Conservation (phyloP, 2,329 filamentous ascomycete species). For the Raffaelea arxii region DNA sequence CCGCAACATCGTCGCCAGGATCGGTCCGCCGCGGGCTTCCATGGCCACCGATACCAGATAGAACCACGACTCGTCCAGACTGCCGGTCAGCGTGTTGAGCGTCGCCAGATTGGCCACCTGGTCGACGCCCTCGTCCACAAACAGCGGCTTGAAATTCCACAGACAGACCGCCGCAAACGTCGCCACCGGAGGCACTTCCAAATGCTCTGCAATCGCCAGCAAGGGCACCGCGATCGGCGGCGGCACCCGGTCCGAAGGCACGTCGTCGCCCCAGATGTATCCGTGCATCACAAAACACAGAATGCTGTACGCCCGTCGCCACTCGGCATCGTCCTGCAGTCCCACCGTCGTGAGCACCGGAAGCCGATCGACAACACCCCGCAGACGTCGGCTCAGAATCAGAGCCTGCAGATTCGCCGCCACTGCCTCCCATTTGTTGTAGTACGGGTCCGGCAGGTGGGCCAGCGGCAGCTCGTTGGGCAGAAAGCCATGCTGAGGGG, state of each 20-base stretch:
- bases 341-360: constrained; percentile 75
- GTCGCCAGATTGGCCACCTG: constrained; percentile 81
- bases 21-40: constrained; percentile 79
- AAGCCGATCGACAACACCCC: constrained; percentile 67
- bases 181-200: constrained; percentile 85
- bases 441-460: constrained; percentile 78
- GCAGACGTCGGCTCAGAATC: constrained; percentile 74
- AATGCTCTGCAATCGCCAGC: constrained; percentile 61
- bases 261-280: constrained; percentile 89
- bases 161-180: constrained; percentile 87
- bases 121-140: constrained; percentile 71
- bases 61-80: constrained; percentile 96
- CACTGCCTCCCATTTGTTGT: constrained; percentile 88
- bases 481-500: constrained; percentile 74
- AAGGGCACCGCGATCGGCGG: constrained; percentile 76
- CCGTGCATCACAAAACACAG: constrained; percentile 87
- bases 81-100: constrained; percentile 84
- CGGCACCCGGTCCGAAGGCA: constrained; percentile 68
- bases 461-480: constrained; percentile 72
- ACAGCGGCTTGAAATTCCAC: constrained; percentile 96
- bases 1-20: constrained; percentile 78
- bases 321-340: constrained; percentile 77
- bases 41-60: constrained; percentile 94
- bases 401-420: constrained; percentile 78
- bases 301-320: constrained; percentile 85